phyloP scores from a whole-genome alignment of 164 flowering plant species.

The Dillenia suffruticosa region DNA sequence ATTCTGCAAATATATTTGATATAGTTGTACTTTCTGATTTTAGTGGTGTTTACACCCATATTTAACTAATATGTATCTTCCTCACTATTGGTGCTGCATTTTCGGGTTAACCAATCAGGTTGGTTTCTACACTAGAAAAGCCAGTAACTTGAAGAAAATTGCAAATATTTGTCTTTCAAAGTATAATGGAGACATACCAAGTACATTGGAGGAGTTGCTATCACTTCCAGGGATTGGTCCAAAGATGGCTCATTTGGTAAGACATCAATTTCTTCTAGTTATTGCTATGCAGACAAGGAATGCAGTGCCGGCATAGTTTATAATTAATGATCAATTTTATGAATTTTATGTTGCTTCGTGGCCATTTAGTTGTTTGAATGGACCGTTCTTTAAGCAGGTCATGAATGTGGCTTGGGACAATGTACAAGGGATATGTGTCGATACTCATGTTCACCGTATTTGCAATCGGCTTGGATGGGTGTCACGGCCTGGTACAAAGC shows the following conservation, averaged over 20 bases:
- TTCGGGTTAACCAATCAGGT: constrained; percentile 42
- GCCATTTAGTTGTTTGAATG: too few relatives aligned
- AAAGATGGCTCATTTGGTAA: constrained; percentile 97
- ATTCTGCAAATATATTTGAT: too few relatives aligned
- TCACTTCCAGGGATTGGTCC: constrained; percentile 97
- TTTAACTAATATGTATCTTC: too few relatives aligned
- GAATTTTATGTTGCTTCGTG: constrained; percentile 6
- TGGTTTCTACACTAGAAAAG: constrained; percentile 91
- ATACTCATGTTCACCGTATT: constrained; percentile 98
- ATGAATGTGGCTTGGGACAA: constrained; percentile 92
- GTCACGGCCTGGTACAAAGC: constrained; percentile 55
- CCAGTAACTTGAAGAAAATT: constrained; percentile 80
- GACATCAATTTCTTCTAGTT: constrained; percentile 3
- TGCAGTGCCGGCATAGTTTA: too few relatives aligned
- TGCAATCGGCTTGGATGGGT: constrained; percentile 98
- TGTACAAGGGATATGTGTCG: constrained; percentile 98
- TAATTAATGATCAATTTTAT: not conserved
- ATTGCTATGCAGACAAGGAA: not conserved
- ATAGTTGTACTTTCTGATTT: too few relatives aligned
- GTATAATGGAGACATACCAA: constrained; percentile 94
- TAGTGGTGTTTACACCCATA: too few relatives aligned
- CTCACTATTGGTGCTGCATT: not conserved
- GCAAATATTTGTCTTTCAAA: constrained; percentile 74
- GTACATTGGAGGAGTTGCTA: constrained; percentile 76
- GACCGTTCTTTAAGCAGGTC: constrained; percentile 34